These are phyloP conservation scores for Gentiana dahurica DNA, from an alignment of 257 asterid genomes.

Conservation along the genomic window DNA sequence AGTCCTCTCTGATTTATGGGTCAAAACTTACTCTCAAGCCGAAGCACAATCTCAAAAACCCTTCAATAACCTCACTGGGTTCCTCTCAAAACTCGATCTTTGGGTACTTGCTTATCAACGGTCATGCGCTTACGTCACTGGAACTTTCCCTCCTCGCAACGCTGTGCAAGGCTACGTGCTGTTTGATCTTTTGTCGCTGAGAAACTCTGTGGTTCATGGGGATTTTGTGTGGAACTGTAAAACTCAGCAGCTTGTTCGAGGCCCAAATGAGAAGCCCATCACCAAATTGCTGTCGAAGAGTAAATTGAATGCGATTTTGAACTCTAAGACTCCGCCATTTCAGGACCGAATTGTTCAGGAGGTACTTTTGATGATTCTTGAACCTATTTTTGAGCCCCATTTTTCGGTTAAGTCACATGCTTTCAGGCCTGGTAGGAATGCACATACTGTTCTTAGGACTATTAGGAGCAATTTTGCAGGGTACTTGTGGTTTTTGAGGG, in stretches of 20 bases:
- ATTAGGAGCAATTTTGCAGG: conserved; percentile 94
- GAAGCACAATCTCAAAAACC: conserved; percentile 45
- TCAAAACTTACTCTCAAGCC: conserved; percentile 64
- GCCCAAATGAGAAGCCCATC: conserved; percentile 56
- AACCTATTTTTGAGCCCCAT: conserved; percentile 69
- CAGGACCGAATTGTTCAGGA: conserved; percentile 90
- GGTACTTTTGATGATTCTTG: conserved; percentile 64
- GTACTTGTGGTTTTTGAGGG: conserved; percentile 85
- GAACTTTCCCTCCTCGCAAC: conserved; percentile 75
- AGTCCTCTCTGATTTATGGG: conserved; percentile 74
- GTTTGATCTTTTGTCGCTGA: conserved; percentile 43
- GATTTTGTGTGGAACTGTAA: conserved; percentile 62
- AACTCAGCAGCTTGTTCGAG: conserved; percentile 38
- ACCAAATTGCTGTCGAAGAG: conserved; percentile 36
- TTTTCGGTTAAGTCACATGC: conserved; percentile 77
- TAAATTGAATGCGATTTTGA: conserved; percentile 38
- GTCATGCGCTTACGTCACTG: conserved; percentile 73
- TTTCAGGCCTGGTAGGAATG: conserved; percentile 88
- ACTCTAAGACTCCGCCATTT: conserved; percentile 41
- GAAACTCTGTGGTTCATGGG: conserved; percentile 50
- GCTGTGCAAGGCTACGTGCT: conserved; percentile 52
- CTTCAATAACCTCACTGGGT: conserved; percentile 73
- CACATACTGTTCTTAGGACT: conserved; percentile 84
- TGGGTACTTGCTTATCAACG: conserved; percentile 98
- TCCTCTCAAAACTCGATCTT: conserved; percentile 74